Conservation (phyloP, 495 filamentous ascomycete species). For the Lophium mytilinum region DNA sequence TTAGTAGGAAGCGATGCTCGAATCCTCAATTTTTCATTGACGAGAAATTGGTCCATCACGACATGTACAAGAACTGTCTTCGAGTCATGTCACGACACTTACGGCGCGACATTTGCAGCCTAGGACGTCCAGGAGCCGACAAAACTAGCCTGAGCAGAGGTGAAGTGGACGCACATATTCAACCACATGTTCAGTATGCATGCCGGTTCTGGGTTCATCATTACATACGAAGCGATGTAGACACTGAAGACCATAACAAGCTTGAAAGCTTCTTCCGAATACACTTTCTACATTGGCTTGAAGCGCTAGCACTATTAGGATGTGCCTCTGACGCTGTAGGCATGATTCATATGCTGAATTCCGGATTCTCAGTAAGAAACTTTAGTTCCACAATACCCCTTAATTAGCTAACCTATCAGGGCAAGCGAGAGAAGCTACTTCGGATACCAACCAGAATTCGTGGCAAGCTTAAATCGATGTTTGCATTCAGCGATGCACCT, state of each 20-base stretch:
- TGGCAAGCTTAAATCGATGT: no score
- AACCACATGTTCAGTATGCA: background rate
- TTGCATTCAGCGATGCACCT: no score
- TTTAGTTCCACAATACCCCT: no score
- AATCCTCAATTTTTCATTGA: slow-evolving; percentile 36
- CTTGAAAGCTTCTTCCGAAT: background rate
- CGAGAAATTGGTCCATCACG: slow-evolving; percentile 30
- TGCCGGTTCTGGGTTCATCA: slow-evolving; percentile 33
- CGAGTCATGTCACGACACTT: slow-evolving; percentile 23
- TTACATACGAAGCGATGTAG: slow-evolving; percentile 7
- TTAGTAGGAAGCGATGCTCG: slow-evolving; percentile 10
- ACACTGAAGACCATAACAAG: background rate
- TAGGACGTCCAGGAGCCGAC: slow-evolving; percentile 21
- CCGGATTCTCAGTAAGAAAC: no score
- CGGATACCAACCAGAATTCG: no score
- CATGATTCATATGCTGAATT: no score
- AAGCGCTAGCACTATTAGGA: background rate
- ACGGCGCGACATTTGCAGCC: slow-evolving; percentile 34
- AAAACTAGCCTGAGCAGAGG: background rate
- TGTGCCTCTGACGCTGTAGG: no score
- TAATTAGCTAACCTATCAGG: no score
- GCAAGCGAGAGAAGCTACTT: no score
- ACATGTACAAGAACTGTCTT: slow-evolving; percentile 31
- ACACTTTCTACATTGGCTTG: background rate
- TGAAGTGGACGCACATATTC: background rate